Conservation (phyloP, 2,329 filamentous ascomycete species). For the Penicillium sp. region DNA sequence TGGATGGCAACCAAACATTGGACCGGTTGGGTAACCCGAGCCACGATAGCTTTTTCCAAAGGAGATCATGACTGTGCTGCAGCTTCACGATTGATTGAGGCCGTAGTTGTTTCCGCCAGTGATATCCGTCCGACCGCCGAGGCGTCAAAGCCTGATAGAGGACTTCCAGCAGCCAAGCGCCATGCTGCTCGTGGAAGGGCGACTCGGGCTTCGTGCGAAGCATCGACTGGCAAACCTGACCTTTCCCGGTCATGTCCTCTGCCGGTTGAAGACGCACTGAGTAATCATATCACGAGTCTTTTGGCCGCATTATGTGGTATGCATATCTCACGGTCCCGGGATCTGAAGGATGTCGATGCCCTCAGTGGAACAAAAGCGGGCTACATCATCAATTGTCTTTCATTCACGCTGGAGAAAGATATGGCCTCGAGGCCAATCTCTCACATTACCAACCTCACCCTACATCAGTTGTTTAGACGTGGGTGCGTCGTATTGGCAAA, state of each 20-base stretch:
- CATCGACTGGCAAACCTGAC: constrained; percentile 1
- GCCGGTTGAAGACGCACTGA: constrained; percentile 35
- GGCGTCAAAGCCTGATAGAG: background rate
- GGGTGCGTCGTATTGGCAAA: constrained; percentile 32
- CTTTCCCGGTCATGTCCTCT: constrained; percentile 26
- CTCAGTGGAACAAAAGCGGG: constrained; percentile 23
- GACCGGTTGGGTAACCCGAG: constrained; percentile 35
- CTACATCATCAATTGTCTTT: constrained; percentile 24
- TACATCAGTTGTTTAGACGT: constrained; percentile 29
- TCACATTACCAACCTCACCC: constrained; percentile 9
- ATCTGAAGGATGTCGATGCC: constrained; percentile 18
- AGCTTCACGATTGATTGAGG: constrained; percentile 31
- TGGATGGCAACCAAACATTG: constrained; percentile 41
- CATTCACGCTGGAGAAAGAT: constrained; percentile 22
- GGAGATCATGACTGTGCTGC: constrained; percentile 32
- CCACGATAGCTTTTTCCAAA: constrained; percentile 36
- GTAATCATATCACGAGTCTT: constrained; percentile 35
- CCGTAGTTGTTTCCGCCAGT: constrained; percentile 31
- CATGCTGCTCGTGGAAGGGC: constrained; percentile 5
- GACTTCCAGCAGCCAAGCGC: background rate
- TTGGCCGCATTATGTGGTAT: constrained; percentile 37
- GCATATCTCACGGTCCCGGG: constrained; percentile 35
- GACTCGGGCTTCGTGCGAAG: constrained; percentile 20
- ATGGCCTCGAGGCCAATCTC: constrained; percentile 13
- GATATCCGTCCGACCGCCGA: constrained; percentile 9